A percentile compares a stretch with the other conserved stretches of the same genome.
Evolutionary conservation across 78 protist genomes (phyloP).

Genomic region (Dictyostelium firmibasis): DNA sequence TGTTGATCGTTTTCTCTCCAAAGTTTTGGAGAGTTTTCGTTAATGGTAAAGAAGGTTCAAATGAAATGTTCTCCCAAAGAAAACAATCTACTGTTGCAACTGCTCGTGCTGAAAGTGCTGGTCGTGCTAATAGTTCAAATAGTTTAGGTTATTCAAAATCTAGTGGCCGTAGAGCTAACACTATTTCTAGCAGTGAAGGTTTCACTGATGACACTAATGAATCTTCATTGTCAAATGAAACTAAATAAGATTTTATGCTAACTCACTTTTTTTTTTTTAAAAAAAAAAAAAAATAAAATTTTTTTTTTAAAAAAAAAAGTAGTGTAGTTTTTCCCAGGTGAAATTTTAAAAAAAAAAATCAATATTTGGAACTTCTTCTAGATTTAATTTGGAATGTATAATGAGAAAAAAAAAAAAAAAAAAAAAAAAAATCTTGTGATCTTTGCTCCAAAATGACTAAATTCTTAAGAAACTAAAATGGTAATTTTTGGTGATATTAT

Average conservation of each 20-base stretch:
- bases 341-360: too few relatives aligned
- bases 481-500: too few relatives aligned
- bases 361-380: too few relatives aligned
- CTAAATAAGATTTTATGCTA: not conserved
- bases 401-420: too few relatives aligned
- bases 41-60: not conserved
- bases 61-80: not conserved
- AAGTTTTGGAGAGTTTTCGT: not conserved
- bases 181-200: not conserved
- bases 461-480: too few relatives aligned
- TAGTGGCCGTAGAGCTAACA: not conserved
- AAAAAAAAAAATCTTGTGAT: too few relatives aligned
- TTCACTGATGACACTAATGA: not conserved
- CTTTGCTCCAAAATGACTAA: too few relatives aligned
- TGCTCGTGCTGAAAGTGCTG: not conserved
- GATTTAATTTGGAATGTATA: too few relatives aligned
- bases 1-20: constrained; percentile 19
- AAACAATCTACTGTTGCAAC: not conserved
- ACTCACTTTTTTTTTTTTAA: too few relatives aligned
- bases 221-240: not conserved
- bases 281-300: too few relatives aligned
- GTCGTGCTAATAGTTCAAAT: not conserved
- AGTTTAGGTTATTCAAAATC: not conserved
- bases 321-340: too few relatives aligned
- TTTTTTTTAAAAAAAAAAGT: too few relatives aligned